Base-by-base conservation (phyloP, 805 yeast genomes). In the Yarrowia alimentaria region DNA sequence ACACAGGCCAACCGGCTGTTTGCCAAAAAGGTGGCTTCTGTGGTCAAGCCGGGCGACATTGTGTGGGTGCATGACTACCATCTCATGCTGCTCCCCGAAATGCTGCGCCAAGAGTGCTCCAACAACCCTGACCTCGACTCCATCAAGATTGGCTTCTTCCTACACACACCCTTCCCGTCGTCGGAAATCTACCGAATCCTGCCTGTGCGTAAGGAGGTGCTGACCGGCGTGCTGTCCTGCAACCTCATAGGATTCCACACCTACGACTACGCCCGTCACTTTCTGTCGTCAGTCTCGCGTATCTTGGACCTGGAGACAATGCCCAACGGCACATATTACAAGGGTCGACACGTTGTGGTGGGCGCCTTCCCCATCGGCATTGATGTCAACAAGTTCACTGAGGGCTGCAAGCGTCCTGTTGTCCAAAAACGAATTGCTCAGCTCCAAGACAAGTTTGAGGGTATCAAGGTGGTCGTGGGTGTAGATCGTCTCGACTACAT, bases 291-390 rank as follows among this genome's bases (percentile, higher is more conserved):
- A 1, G 95, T 93, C 9, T 82, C 89, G 54, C 75, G 95, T 52
- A 85, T 93, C 14, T 75, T 93, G 49, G 77, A 85, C 55, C 79
- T 89, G 6, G 83, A 81, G 45, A 89, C 97, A 0, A 73, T 85
- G 55, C 99, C 99, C 3, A 90, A 89, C 57, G 96, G 97, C 14
- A 85, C 93, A 14, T 83, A 83, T 55, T 87, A 76, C 63, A 72
- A 80, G 34, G 85, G 87, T 21, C 72, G 91, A 47, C 78, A 79
- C 54, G 91, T 93, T 37, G 79, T 80, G 21, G 88, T 93, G 26
- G 96, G 97, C 18, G 97, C 98, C 0, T 91, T 90, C 76, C 99
- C 99, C n/a, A 93, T 93, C 58, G 99, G 99, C 53, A 93, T 93
- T 54, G 99, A 93, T 63, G 95, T 89, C 17, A 95, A 88, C 53